These are phyloP conservation scores for Cajanus cajan DNA, from an alignment of 306 rosid species.

Conservation along the genomic window DNA sequence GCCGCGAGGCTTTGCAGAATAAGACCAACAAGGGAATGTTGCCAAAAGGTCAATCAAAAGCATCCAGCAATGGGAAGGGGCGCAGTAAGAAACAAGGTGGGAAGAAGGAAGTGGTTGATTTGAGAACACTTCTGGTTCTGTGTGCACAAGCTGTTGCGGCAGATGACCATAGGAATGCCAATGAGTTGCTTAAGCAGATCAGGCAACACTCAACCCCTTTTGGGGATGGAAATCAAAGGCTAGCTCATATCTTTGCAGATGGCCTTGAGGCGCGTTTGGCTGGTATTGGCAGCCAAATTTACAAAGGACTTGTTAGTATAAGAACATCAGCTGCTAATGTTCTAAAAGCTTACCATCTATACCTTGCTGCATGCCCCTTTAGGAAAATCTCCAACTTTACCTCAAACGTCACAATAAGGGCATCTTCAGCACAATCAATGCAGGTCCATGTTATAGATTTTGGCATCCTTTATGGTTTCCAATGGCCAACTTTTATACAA, in stretches of 20 bases:
- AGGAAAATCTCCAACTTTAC: not conserved
- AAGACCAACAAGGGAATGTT: not conserved
- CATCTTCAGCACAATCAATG: not conserved
- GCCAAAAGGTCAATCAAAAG: not conserved
- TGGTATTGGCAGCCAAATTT: not conserved
- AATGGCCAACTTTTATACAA: not conserved
- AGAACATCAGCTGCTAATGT: not conserved
- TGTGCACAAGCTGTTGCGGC: constrained; percentile 1
- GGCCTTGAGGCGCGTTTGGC: not conserved
- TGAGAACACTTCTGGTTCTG: not conserved
- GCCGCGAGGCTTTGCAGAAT: not conserved
- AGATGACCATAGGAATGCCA: not conserved
- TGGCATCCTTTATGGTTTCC: not conserved
- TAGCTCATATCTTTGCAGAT: not conserved
- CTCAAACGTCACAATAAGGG: not conserved
- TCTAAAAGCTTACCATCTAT: not conserved
- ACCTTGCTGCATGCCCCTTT: not conserved
- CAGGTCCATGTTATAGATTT: not conserved
- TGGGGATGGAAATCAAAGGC: not conserved
- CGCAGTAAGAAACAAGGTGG: not conserved
- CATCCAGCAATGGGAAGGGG: not conserved
- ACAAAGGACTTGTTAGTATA: not conserved
- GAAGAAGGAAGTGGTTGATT: not conserved
- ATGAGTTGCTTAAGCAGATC: not conserved
- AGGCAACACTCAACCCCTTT: not conserved